Evolutionary conservation across 2,329 filamentous ascomycete genomes (phyloP).

Genomic region (Zasmidium angulare): DNA sequence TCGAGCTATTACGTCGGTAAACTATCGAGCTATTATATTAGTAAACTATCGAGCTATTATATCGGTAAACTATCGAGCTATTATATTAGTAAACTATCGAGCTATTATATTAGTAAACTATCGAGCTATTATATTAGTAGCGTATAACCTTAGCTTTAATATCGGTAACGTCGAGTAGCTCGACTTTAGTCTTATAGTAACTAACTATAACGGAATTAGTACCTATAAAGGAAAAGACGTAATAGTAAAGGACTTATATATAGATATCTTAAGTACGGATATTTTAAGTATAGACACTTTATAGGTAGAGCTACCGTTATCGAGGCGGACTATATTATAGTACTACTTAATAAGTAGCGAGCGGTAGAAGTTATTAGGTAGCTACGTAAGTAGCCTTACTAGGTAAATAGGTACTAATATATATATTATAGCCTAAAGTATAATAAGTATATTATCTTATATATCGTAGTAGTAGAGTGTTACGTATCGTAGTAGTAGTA

Average conservation of each 20-base stretch:
- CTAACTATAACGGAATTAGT: too few relatives aligned
- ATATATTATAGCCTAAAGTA: not conserved
- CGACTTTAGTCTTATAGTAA: too few relatives aligned
- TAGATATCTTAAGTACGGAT: too few relatives aligned
- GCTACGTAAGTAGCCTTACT: not conserved
- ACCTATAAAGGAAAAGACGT: too few relatives aligned
- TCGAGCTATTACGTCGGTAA: not conserved
- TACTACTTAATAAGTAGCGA: not conserved
- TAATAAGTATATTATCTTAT: not conserved
- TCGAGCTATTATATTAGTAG: too few relatives aligned
- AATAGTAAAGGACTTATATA: too few relatives aligned
- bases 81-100: not conserved
- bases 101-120: not conserved
- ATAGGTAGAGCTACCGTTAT: too few relatives aligned
- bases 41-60: not conserved
- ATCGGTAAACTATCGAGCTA: not conserved
- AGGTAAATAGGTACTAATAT: not conserved
- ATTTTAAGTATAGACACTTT: too few relatives aligned
- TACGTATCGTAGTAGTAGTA: too few relatives aligned
- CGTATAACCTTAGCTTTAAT: not conserved
- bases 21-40: not conserved
- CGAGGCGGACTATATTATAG: not conserved
- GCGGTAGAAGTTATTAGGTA: not conserved
- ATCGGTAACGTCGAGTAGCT: too few relatives aligned
- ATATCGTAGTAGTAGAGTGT: too few relatives aligned